Evolutionary conservation across 768 basidiomycete species (phyloP).

Genomic region (Pleurotus eryngii): DNA sequence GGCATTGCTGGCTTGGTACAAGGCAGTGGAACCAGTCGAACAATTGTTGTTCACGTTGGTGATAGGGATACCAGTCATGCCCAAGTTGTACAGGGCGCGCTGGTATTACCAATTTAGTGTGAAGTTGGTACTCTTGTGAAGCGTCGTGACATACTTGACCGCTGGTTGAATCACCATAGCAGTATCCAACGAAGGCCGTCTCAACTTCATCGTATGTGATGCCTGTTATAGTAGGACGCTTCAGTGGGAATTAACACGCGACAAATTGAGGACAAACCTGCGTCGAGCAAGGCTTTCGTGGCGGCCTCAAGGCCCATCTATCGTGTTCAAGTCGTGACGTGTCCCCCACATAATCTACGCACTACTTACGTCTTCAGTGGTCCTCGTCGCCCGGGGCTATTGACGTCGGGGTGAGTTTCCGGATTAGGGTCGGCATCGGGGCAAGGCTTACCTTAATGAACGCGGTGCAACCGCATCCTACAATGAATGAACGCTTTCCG

Average conservation of each 20-base stretch:
- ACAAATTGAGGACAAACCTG: slow-evolving; percentile 40
- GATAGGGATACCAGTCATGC: slow-evolving; percentile 80
- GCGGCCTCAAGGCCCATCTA: slow-evolving; percentile 88
- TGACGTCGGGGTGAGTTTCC: neutral
- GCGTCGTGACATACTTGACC: slow-evolving; percentile 52
- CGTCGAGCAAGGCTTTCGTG: slow-evolving; percentile 84
- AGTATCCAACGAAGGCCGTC: slow-evolving; percentile 73
- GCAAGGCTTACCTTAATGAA: slow-evolving; percentile 62
- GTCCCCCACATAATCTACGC: too few species aligned
- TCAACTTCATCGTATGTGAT: slow-evolving; percentile 77
- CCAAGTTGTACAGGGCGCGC: slow-evolving; percentile 79
- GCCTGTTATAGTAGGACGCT: slow-evolving; percentile 36
- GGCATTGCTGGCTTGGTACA: slow-evolving; percentile 68
- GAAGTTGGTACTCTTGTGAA: neutral
- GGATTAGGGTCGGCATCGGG: too few species aligned
- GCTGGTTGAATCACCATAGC: slow-evolving; percentile 76
- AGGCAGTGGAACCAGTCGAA: slow-evolving; percentile 76
- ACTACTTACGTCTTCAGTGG: slow-evolving; percentile 64
- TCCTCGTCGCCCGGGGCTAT: slow-evolving; percentile 63
- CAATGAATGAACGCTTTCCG: slow-evolving; percentile 54
- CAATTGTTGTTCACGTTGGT: slow-evolving; percentile 89
- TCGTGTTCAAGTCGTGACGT: neutral
- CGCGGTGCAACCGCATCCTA: slow-evolving; percentile 73
- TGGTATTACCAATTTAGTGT: slow-evolving; percentile 22
- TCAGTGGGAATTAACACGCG: neutral